Base-by-base conservation (phyloP, 164 flowering plant species). In the Stephania cephalantha region DNA sequence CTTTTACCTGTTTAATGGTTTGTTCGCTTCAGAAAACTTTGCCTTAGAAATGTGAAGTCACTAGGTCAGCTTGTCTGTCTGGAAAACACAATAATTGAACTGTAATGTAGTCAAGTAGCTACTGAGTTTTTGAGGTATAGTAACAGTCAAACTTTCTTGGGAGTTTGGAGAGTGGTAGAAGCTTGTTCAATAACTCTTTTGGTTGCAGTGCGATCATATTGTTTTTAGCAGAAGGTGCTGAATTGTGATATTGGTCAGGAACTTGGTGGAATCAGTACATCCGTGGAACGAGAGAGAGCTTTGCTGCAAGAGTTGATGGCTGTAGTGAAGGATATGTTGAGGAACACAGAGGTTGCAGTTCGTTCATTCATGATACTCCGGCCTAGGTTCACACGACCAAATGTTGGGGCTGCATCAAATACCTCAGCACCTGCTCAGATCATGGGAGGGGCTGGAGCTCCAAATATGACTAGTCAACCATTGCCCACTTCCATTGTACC, bases 301-400 rank as follows among this genome's bases (percentile, higher is more conserved):
- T 65, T 83, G 74, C 82, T 92, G 63, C 95, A 90, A 20, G 94
- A 88, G 76, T 81, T 92, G 71, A 91, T 92, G 95, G 72, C 83
- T 73, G 86, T 81, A 73, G 92, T 81, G 9, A 96, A 96, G 82
- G 93, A 85, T 71, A 85, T 92, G 89, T 78, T 96, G 79, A 81
- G 97, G 52, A 88, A 90, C 82, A 87, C 97, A 12, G 99, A 96
- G 82, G 81, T 94, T 71, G 98, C 98, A 73, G 85, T 96, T 77
- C 93, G 95, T 64, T 91, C 99, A 74, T 94, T 88, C 80, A 89
- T 92, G 89, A 92, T 92, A 83, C 82, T 95, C 69, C 88, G 90
- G 1, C 97, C 97, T 2, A 84, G 97, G 83, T 95, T 95, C 76
- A 78, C 80, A 76, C 97, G 87, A 81, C 85, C 83, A 63, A 85